Conservation (phyloP, 2,329 filamentous ascomycete genomes). For the Sporothrix sp. region DNA sequence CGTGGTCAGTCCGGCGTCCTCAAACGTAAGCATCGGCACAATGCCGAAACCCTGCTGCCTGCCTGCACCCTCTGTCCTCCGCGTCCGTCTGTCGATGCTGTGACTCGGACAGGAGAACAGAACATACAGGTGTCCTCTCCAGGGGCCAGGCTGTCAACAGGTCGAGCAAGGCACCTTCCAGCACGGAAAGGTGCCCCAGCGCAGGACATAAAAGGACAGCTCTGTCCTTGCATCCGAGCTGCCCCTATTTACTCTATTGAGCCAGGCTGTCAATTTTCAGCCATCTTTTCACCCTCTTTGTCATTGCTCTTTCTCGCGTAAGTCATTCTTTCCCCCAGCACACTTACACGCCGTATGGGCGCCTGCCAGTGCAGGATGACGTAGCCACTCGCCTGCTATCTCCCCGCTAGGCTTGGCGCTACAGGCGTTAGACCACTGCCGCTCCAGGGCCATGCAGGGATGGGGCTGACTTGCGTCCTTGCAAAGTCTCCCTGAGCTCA, state of each 20-base stretch:
- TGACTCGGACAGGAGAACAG: neutral
- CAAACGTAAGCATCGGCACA: neutral
- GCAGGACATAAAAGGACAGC: neutral
- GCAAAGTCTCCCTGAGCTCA: neutral
- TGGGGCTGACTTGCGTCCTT: constrained; percentile 1
- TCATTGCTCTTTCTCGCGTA: neutral
- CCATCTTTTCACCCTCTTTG: neutral
- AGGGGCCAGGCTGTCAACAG: constrained; percentile 2
- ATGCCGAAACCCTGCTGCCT: neutral
- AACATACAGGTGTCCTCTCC: neutral
- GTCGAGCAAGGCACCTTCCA: neutral
- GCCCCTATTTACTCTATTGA: neutral
- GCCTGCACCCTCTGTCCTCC: too few relatives aligned
- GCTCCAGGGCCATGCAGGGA: neutral
- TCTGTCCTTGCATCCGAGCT: neutral
- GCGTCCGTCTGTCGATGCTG: neutral
- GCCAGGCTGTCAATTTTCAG: too few relatives aligned
- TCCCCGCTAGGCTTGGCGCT: neutral
- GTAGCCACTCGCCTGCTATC: neutral
- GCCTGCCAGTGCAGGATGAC: neutral
- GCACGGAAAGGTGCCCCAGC: too few relatives aligned
- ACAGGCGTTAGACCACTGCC: neutral
- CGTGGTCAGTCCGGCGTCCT: too few relatives aligned
- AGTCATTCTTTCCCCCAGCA: neutral
- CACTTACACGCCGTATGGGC: constrained; percentile 2